Base-by-base conservation (phyloP, 169 alveolate species). In the Cryptosporidium ubiquitum region DNA sequence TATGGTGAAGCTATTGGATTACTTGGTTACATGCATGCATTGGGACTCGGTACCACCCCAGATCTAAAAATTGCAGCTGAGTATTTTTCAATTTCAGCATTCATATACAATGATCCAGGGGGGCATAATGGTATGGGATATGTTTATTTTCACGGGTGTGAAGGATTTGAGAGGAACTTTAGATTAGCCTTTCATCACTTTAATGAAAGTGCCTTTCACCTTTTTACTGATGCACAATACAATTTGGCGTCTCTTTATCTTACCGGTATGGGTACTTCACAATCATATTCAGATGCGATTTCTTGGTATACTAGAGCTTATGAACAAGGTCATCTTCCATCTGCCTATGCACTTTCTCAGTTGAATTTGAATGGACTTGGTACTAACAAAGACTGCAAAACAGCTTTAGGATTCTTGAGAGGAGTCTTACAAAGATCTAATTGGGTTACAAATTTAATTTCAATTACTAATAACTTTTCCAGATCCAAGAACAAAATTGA, bases 41-140 rank as follows among this genome's bases (percentile, higher is more conserved):
- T 79, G 20, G 89, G 89, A 5, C 10, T 79, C 44, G 89, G 89
- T 20, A 55, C 40, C 40, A 5, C 26, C 2, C 51, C 57, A 23
- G 75, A 79, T 47, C 44, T 79, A 42, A 66, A 79, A 12, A 37
- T 33, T 16, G 89, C 89, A 12, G 7, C 89, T 1, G 89, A 79
- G 26, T 79, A 79, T 18, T 79, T 79, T 47, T 79, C 89, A 23
- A 42, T 64, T 23, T 79, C 89, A 40, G 89, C 89, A 5, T 79
- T 79, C 10, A 42, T 79, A 40, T 79, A 79, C 40, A 64, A 79
- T 16, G 89, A 79, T 33, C 89, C 89, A 14, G 89, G 89, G 40
- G 89, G 89, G 2, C 89, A 79, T 31, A 79, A 79, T 47, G 89
- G 89, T 26, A 79, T 79, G 89, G 89, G 89, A 6, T 79, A 79